Conservation (phyloP, 2,329 filamentous ascomycete species). For the Ophiostoma himal-ulmi region DNA sequence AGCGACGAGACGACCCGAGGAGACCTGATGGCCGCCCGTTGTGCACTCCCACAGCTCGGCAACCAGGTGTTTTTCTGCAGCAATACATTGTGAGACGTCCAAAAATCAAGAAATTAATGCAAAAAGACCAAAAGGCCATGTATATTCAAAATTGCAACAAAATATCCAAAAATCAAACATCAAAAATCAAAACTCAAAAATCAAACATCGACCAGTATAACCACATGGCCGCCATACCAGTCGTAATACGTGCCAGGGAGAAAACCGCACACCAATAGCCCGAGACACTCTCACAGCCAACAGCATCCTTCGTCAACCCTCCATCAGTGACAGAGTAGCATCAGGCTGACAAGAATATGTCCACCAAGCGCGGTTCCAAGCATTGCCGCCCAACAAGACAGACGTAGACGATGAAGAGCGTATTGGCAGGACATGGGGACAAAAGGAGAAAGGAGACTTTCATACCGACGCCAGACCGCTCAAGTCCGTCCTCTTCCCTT, state of each 20-base stretch:
- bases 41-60: neutral
- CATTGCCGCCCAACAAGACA: constrained; percentile 2
- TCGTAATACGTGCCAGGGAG: neutral
- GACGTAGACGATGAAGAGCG: neutral
- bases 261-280: neutral
- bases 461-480: neutral
- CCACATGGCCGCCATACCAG: neutral
- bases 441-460: neutral
- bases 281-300: neutral
- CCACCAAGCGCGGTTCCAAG: neutral
- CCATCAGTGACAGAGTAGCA: constrained; percentile 1
- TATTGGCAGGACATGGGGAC: neutral
- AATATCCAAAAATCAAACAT: neutral
- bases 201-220: neutral
- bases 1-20: neutral
- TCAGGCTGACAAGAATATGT: neutral
- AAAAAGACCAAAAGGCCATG: neutral
- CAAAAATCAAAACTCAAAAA: neutral
- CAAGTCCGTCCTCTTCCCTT: neutral
- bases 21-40: neutral
- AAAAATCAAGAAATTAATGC: neutral
- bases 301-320: neutral
- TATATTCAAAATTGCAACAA: neutral
- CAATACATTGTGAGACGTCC: neutral
- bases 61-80: neutral